Conservation (phyloP, 2,329 filamentous ascomycete species). For the Herpotrichia juniperi region DNA sequence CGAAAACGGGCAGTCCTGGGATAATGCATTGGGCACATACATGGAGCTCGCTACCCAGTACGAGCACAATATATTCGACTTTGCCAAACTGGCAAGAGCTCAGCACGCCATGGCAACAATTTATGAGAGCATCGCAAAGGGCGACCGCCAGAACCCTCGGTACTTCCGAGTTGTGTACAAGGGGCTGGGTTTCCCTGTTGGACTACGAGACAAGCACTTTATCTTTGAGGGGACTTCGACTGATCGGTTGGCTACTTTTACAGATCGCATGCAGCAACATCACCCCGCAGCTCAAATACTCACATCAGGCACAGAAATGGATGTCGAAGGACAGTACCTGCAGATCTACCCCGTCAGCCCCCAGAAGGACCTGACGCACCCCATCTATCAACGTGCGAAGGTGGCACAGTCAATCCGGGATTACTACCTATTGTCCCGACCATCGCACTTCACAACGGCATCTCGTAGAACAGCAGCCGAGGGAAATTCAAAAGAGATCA, state of each 20-base stretch:
- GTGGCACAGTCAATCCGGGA: conserved; percentile 85
- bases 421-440: conserved; percentile 78
- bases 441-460: conserved; percentile 79
- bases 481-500: conserved; percentile 71
- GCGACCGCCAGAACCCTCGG: conserved; percentile 76
- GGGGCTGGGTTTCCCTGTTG: conserved; percentile 83
- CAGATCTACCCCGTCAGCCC: conserved; percentile 81
- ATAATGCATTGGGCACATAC: conserved; percentile 84
- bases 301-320: conserved; percentile 70
- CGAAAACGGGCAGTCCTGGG: conserved; percentile 94
- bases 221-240: conserved; percentile 83
- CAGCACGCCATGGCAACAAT: conserved; percentile 91
- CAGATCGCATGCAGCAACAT: conserved; percentile 89
- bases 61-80: conserved; percentile 87
- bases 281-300: conserved; percentile 86
- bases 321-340: conserved; percentile 89
- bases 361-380: conserved; percentile 80
- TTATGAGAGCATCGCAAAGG: conserved; percentile 85
- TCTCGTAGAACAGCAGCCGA: conserved; percentile 73
- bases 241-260: conserved; percentile 81
- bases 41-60: conserved; percentile 92
- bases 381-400: conserved; percentile 85
- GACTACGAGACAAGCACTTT: conserved; percentile 86
- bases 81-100: conserved; percentile 85
- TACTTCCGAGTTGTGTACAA: conserved; percentile 93